Evolutionary conservation across 805 yeast species (phyloP).

Genomic region (Yamadazyma phyllophila): DNA sequence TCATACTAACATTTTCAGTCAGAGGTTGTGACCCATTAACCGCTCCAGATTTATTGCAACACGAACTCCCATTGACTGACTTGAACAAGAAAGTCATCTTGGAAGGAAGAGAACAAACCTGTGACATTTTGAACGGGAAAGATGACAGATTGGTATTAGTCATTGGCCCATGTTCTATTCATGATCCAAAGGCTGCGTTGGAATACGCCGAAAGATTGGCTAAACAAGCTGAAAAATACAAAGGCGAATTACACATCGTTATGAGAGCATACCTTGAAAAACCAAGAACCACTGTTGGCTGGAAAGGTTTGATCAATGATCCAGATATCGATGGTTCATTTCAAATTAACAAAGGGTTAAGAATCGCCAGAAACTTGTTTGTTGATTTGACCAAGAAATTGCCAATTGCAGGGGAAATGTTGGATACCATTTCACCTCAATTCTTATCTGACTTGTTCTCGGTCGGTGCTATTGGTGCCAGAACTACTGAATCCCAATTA

Average conservation of each 20-base stretch:
- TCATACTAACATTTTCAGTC: slow-evolving; percentile 23
- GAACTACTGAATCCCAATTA: slow-evolving; percentile 97
- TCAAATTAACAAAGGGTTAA: slow-evolving; percentile 92
- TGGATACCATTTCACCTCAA: slow-evolving; percentile 97
- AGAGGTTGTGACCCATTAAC: slow-evolving; percentile 91
- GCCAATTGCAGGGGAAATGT: slow-evolving; percentile 97
- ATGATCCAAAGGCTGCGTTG: slow-evolving; percentile 84
- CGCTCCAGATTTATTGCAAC: slow-evolving; percentile 87
- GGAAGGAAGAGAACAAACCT: slow-evolving; percentile 75
- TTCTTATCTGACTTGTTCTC: slow-evolving; percentile 86
- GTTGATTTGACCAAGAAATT: slow-evolving; percentile 74
- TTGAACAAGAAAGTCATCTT: slow-evolving; percentile 61
- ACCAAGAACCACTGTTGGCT: slow-evolving; percentile 98
- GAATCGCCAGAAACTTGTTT: slow-evolving; percentile 82
- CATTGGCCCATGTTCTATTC: slow-evolving; percentile 97
- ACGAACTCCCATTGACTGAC: slow-evolving; percentile 69
- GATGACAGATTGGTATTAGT: slow-evolving; percentile 85
- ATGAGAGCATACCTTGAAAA: slow-evolving; percentile 98
- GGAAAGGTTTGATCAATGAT: slow-evolving; percentile 98
- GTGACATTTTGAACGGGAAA: slow-evolving; percentile 65
- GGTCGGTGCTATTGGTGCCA: slow-evolving; percentile 97
- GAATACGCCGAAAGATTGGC: slow-evolving; percentile 78
- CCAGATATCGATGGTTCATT: slow-evolving; percentile 91
- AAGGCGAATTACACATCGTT: slow-evolving; percentile 74
- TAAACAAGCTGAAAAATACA: slow-evolving; percentile 64